Conservation (phyloP, 2,329 filamentous ascomycete species). For the Coniochaeta hoffmannii region DNA sequence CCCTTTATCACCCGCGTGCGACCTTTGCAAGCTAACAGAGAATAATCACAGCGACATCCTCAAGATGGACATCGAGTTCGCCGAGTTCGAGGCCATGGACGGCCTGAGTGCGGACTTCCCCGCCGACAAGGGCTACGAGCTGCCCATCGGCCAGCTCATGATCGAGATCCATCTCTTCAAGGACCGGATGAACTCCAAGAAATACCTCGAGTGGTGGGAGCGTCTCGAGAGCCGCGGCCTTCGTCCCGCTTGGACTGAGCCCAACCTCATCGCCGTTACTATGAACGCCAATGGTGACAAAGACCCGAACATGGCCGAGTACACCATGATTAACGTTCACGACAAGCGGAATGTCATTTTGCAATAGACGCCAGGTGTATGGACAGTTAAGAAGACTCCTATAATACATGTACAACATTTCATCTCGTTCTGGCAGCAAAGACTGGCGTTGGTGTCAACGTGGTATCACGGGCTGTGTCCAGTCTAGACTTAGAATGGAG, state of each 20-base stretch:
- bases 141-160: slow-evolving; percentile 14
- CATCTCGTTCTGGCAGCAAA: too few relatives aligned
- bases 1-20: neutral
- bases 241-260: slow-evolving; percentile 17
- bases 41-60: slow-evolving; percentile 23
- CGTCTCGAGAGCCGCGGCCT: slow-evolving; percentile 14
- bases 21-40: neutral
- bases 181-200: slow-evolving; percentile 5
- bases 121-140: slow-evolving; percentile 4
- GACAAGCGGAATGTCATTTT: slow-evolving; percentile 9
- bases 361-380: neutral
- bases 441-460: too few relatives aligned
- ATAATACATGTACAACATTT: too few relatives aligned
- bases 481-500: too few relatives aligned
- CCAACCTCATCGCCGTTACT: slow-evolving; percentile 14
- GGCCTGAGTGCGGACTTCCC: slow-evolving; percentile 16
- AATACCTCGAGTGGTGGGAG: slow-evolving; percentile 16
- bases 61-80: slow-evolving; percentile 31
- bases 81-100: slow-evolving; percentile 24
- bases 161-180: slow-evolving; percentile 12
- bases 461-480: too few relatives aligned
- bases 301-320: slow-evolving; percentile 13
- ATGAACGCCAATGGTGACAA: slow-evolving; percentile 7
- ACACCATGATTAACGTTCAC: slow-evolving; percentile 16
- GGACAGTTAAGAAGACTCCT: too few relatives aligned